Evolutionary conservation across 805 yeast species (phyloP), one percentile per base, ranked within the genome.

Genomic region (Clavispora carvajalis): DNA sequence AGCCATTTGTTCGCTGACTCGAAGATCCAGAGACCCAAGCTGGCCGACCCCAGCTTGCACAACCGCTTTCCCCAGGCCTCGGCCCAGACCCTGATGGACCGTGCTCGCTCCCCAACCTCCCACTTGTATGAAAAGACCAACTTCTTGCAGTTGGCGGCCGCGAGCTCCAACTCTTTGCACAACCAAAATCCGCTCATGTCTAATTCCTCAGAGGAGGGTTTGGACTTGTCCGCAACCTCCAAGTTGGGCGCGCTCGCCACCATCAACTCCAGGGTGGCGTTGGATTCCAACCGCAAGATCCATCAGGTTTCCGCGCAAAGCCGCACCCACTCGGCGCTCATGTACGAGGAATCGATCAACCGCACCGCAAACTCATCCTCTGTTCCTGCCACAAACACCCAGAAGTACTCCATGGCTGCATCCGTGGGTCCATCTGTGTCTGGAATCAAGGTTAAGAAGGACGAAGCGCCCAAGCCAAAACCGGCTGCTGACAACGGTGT

Each of bases 211-310:
- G 44, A 42, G 31, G 53, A 50, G 24, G 48, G 45, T 26, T 42
- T 59, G 26, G 54, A 59, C 33, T 55, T 65, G n/a, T 65, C 62
- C 41, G 59, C 64, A 12, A 74, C 77, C n/a, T 60, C 76, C 59
- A 81, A 81, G 54, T 62, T 81, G 47, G 83, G 84, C 5, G 87
- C 87, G 0, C 67, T 81, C 41, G 75, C 81, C 19, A 80, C 87
- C 3, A 80, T 80, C 45, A 77, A 77, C 57, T 71, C 75, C 7
- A 59, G 85, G 17, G 79, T 69, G 29, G 74, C 72, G 1, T 59
- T 69, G 45, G 74, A 69, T 49, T 64, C 68, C 13, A 64, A 58
- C 47, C 62, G 68, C 45, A 68, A 66, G 47, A 50, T 40, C 36
- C 49, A 39, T 18, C 41, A 40, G 19, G 38, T 46, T 33, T 45